Base-by-base conservation (phyloP, 2,329 filamentous ascomycete genomes). In the Aschersonia sp. region DNA sequence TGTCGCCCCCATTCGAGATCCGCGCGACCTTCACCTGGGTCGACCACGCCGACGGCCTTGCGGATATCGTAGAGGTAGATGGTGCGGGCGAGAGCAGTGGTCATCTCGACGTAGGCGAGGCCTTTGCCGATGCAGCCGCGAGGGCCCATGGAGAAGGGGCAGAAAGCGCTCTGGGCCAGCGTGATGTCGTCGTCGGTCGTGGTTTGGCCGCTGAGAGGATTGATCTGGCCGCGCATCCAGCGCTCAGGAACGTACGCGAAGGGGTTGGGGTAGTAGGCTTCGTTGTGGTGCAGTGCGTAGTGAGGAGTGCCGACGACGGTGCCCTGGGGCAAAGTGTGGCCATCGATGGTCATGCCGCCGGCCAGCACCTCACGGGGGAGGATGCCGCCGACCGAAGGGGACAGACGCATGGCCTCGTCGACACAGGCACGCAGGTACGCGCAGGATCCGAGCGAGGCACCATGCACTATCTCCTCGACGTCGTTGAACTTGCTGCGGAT, bases 111-210 rank as follows among this genome's bases (percentile, higher is more conserved):
- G 55, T 85, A 83, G 2, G 81, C 81, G 43, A 85, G 63, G 0
- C 74, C 73, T 69, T 85, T 86, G 0, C 83, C 84, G 48, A 87
- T 84, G 58, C 84, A 88, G 2, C 81, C 81, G 9, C 83, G 67
- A 0, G 82, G 78, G 0, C 84, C 84, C 51, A 85, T 68, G 44
- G 75, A 80, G 56, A 88, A 88, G 2, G 86, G 83, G 52, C 82
- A 87, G 64, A 85, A 91, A 0, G 85, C 85, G 35, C 71, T 73
- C 46, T 82, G 75, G 2, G 84, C 82, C 4, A 68, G 58, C 3
- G 70, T 66, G 2, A 77, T 65, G 47, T 77, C 74, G 2, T 71
- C 69, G 49, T 74, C 71, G 4, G 65, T 72, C 1, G 71, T 70
- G 31, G 59, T 54, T 48, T 60, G 61, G 40, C 65, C 61, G 31